Evolutionary conservation across 345 rosid species (phyloP), one percentile per base, ranked within the genome.

Genomic region (Pugionium cornutum): DNA sequence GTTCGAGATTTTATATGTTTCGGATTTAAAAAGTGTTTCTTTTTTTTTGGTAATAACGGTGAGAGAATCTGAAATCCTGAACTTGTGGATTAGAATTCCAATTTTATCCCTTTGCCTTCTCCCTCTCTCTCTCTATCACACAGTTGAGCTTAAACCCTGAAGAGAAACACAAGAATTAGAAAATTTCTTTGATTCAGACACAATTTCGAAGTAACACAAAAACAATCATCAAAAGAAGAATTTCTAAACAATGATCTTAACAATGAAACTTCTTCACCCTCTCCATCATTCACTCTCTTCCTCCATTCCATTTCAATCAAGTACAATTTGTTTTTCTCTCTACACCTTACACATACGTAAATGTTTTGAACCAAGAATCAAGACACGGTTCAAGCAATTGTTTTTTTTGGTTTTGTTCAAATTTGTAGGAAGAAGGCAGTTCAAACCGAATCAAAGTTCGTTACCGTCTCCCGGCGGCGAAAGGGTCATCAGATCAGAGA

Each of bases 381-480:
- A 51, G 37, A 59, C 28, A 44, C 6, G 2, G 30, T 25, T 31
- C 9, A 27, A 52, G 6, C n/a, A 27, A 41, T 11, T 36, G 49
- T 9, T 25, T 41, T 28, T 29, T 11, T 18, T 0, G 18, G 18
- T 18, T 18, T 18, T 26, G 25, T 36, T 51, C 7, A 41, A 44
- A 54, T 58, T 60, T 11, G 61, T 81, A 84, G 95, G 78, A 68
- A 80, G 61, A 70, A 81, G 71, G 57, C 70, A 26, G 26, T 25
- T 44, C 60, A 55, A 70, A 66, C 73, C 72, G 27, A 79, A 78
- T 61, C 74, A 61, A 56, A 82, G 88, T 75, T 76, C 89, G 1
- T 56, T 78, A 64, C 76, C 89, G 18, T 68, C 84, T 48, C 43
- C 81, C 8, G 28, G 64, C 29, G 37, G 45, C 26, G 74, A 85